Evolutionary conservation across 1,139 yeast genomes (phyloP).

Genomic region (Pichia sp.): DNA sequence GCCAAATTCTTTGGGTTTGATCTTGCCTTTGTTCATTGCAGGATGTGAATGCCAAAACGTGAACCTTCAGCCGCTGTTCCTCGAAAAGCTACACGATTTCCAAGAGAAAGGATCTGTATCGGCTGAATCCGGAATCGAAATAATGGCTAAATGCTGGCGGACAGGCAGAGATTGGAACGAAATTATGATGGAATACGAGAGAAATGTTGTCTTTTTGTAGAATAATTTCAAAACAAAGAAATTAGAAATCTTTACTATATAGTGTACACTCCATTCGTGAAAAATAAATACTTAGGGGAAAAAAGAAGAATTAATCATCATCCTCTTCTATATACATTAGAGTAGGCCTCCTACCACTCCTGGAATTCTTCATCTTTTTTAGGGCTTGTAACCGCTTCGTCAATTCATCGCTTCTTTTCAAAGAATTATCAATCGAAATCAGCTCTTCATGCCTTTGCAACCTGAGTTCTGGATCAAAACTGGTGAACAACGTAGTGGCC

Average conservation of each 20-base stretch:
- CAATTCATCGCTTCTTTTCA: slow-evolving; percentile 28
- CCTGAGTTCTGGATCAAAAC: slow-evolving; percentile 31
- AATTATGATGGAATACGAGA: slow-evolving; percentile 41
- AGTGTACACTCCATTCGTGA: neutral
- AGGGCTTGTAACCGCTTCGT: slow-evolving; percentile 26
- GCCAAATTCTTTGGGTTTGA: slow-evolving; percentile 53
- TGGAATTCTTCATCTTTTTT: slow-evolving; percentile 20
- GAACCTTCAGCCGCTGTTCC: slow-evolving; percentile 36
- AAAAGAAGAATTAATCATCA: slow-evolving; percentile 10
- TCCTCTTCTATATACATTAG: slow-evolving; percentile 27
- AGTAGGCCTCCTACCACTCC: slow-evolving; percentile 18
- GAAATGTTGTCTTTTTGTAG: slow-evolving; percentile 47
- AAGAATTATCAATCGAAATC: slow-evolving; percentile 26
- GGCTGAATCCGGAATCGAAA: slow-evolving; percentile 44
- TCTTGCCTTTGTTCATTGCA: slow-evolving; percentile 53
- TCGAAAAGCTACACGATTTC: slow-evolving; percentile 38
- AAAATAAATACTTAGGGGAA: neutral
- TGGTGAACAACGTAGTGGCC: slow-evolving; percentile 26
- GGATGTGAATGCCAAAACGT: slow-evolving; percentile 53
- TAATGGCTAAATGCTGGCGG: slow-evolving; percentile 56
- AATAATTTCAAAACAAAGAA: neutral
- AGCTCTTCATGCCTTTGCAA: slow-evolving; percentile 32
- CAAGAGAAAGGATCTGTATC: slow-evolving; percentile 45
- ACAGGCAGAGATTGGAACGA: slow-evolving; percentile 56
- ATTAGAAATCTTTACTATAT: neutral